phyloP scores from a whole-genome alignment of 345 rosid species.

The Syzygium oleosum region DNA sequence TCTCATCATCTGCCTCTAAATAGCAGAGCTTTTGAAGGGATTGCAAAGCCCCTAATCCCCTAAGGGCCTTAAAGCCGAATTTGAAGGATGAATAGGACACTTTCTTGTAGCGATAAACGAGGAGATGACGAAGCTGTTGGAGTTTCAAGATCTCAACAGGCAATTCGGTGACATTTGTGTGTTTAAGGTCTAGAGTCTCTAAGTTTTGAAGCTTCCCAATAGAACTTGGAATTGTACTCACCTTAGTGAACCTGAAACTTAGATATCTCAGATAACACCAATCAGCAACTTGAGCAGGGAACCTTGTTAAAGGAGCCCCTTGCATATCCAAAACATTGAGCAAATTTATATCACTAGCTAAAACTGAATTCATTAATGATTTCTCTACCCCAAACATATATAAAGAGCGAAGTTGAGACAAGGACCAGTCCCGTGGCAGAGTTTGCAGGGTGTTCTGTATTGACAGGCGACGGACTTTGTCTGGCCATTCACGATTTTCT shows the following conservation, averaged over 20 bases:
- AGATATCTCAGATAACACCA: constrained; percentile 22
- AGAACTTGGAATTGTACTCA: constrained; percentile 21
- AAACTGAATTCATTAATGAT: not conserved
- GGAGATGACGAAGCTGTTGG: constrained; percentile 23
- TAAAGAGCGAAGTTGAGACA: constrained; percentile 26
- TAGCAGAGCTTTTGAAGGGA: constrained; percentile 30
- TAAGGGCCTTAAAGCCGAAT: constrained; percentile 20
- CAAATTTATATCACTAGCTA: constrained; percentile 10
- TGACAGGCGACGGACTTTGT: constrained; percentile 36
- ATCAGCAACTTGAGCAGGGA: constrained; percentile 22
- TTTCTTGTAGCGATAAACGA: constrained; percentile 24
- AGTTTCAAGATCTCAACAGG: constrained; percentile 31
- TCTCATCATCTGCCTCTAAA: constrained; percentile 21
- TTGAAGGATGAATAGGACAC: constrained; percentile 14
- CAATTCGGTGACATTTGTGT: constrained; percentile 21
- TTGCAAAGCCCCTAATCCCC: constrained; percentile 17
- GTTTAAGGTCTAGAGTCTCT: constrained; percentile 40
- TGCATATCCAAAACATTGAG: constrained; percentile 33
- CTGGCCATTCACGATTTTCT: constrained; percentile 7
- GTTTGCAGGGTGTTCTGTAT: constrained; percentile 11
- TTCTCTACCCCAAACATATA: constrained; percentile 22
- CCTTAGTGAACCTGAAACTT: constrained; percentile 24
- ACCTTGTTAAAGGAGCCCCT: constrained; percentile 14
- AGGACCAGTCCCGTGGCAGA: not conserved
- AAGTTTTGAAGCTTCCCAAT: constrained; percentile 34